A percentile compares a stretch with the other conserved stretches of the same genome.
Evolutionary conservation across 441 rosid species (phyloP).

Genomic region (Euphorbia corollata): DNA sequence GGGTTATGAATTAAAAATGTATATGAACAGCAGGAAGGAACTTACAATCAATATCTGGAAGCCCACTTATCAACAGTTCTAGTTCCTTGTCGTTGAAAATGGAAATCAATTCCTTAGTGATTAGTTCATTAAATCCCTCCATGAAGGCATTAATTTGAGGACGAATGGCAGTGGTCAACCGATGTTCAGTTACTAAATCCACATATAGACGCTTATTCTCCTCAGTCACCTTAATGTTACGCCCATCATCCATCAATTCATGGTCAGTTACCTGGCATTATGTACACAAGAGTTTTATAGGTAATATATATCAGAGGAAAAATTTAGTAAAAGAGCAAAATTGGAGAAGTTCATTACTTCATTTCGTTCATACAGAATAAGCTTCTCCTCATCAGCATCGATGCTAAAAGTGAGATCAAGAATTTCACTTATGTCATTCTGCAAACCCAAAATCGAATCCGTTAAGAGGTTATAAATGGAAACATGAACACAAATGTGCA

Average conservation of each 20-base stretch:
- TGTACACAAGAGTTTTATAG: constrained; percentile 12
- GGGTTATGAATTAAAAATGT: neutral
- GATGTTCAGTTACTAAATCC: constrained; percentile 80
- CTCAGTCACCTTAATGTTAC: constrained; percentile 78
- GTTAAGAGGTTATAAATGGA: neutral
- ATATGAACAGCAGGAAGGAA: constrained; percentile 15
- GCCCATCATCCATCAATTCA: constrained; percentile 85
- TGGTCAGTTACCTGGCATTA: constrained; percentile 77
- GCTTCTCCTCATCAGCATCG: constrained; percentile 96
- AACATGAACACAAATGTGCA: neutral
- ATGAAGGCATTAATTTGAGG: constrained; percentile 89
- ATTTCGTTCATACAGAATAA: constrained; percentile 66
- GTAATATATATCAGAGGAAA: neutral
- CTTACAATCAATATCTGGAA: constrained; percentile 93
- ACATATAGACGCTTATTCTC: constrained; percentile 87
- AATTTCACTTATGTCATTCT: constrained; percentile 81
- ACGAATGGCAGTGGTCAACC: constrained; percentile 88
- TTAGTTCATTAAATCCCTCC: constrained; percentile 80
- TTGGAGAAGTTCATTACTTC: constrained; percentile 37
- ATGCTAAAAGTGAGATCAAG: constrained; percentile 85
- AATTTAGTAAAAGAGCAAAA: neutral
- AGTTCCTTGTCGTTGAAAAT: constrained; percentile 88
- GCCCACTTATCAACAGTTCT: constrained; percentile 89
- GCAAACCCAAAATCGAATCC: constrained; percentile 24
- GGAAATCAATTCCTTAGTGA: constrained; percentile 66